Percentiles rank a stretch among this genome's conserved stretches.
Conservation (phyloP, 1,284 basidiomycete genomes). For the Serendipita sp. region DNA sequence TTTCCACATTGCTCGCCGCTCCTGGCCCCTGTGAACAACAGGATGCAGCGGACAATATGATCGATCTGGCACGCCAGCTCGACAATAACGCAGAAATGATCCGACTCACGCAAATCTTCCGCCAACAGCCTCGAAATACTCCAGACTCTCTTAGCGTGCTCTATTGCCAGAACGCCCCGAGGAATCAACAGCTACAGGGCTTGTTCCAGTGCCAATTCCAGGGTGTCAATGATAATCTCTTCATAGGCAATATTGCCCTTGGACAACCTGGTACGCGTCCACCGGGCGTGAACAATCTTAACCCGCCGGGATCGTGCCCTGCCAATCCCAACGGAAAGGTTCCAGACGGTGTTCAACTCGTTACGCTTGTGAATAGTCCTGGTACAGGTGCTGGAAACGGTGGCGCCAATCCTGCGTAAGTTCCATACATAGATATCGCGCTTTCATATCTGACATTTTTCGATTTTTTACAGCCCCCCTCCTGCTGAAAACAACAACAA, state of each 20-base stretch:
- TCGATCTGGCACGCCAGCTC: conserved; percentile 21
- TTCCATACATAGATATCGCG: neutral
- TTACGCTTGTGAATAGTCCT: conserved; percentile 29
- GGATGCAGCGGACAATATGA: conserved; percentile 22
- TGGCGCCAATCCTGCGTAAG: neutral
- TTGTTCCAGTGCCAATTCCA: conserved; percentile 43
- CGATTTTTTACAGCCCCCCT: too few species aligned
- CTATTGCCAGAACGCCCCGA: conserved; percentile 37
- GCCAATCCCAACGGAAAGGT: conserved; percentile 28
- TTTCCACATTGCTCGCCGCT: conserved; percentile 38
- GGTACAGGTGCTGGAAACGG: conserved; percentile 18
- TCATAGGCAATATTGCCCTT: conserved; percentile 37
- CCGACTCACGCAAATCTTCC: conserved; percentile 26
- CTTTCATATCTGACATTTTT: too few species aligned
- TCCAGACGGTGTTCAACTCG: conserved; percentile 38
- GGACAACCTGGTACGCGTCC: conserved; percentile 39
- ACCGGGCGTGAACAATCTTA: conserved; percentile 28
- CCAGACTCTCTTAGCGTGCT: conserved; percentile 32
- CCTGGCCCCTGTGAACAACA: conserved; percentile 25
- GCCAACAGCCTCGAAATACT: conserved; percentile 41
- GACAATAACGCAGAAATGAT: conserved; percentile 22
- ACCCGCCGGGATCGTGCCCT: conserved; percentile 36
- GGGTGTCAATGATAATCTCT: conserved; percentile 33
- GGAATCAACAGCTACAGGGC: conserved; percentile 35
- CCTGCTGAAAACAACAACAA: too few species aligned